These are phyloP conservation scores for Podaxis sp. DNA, from an alignment of 768 basidiomycete species.

Conservation along the genomic window DNA sequence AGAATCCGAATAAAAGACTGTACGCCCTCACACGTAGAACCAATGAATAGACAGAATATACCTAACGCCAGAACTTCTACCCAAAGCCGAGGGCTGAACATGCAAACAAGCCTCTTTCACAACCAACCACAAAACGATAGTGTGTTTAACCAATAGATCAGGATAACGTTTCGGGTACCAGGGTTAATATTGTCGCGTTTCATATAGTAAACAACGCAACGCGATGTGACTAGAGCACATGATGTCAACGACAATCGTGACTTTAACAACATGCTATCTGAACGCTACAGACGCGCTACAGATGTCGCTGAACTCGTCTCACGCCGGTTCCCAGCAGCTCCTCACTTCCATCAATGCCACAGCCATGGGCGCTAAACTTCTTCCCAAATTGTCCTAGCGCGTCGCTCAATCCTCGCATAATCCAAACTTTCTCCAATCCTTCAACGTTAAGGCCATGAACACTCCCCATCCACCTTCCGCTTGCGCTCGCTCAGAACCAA, in stretches of 20 bases:
- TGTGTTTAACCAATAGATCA: slow-evolving; percentile 10
- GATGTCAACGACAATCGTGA: slow-evolving; percentile 8
- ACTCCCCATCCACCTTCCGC: not conserved
- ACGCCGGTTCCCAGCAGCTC: not conserved
- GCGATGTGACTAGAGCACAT: slow-evolving; percentile 15
- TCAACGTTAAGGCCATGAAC: slow-evolving; percentile 8
- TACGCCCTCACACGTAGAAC: too few species aligned
- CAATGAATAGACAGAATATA: too few species aligned
- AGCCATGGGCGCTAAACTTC: slow-evolving; percentile 9
- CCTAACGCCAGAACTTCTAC: too few species aligned
- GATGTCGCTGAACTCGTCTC: not conserved
- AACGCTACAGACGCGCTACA: not conserved
- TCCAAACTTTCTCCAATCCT: slow-evolving; percentile 6
- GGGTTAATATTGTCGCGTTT: not conserved
- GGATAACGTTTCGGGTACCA: not conserved
- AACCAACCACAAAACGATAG: too few species aligned
- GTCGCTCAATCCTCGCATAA: not conserved
- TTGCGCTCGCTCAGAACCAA: not conserved
- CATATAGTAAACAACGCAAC: not conserved
- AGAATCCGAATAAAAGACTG: too few species aligned
- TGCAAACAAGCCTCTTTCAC: too few species aligned
- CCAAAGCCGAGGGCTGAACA: too few species aligned
- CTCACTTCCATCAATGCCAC: not conserved
- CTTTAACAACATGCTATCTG: not conserved
- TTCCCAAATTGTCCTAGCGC: slow-evolving; percentile 8